Evolutionary conservation across 148 eudicot species (phyloP), one percentile per base, ranked within the genome.

Genomic region (Polygonum maritimum): DNA sequence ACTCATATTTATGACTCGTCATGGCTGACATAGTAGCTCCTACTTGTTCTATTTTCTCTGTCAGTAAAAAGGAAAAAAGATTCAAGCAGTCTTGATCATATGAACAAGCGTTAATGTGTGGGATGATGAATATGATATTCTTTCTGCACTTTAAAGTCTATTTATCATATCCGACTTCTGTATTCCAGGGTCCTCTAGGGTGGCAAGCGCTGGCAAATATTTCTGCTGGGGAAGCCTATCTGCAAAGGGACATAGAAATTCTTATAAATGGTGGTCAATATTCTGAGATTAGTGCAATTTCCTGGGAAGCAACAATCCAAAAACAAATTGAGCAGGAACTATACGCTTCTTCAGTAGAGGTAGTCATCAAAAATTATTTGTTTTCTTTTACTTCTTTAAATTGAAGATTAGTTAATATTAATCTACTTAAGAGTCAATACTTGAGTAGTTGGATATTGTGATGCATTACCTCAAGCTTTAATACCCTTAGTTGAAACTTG

Each of bases 251-350:
- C 78, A 80, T 83, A 78, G 87, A 87, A 75, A 76, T 82, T 86
- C 79, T 86, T 40, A 77, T 80, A 65, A 84, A 79, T 85, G 80
- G 84, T 76, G 84, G 82, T 76, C 90, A 87, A 73, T 83, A 88
- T 80, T 82, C 89, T 77, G 91, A 88, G 78, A 90, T 90, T 74
- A 90, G 86, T 83, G 86, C 92, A 73, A 71, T 87, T 77, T 89
- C 99, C 55, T 95, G 99, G 99, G 99, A 95, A 87, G 94, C 89
- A 81, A 91, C 94, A 22, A 85, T 95, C 60, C 96, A 90, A 76
- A 92, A 89, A 80, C 99, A 90, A 85, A 89, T 95, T 77, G 91
- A 91, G 81, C 89, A 88, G 85, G 99, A 92, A 81, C 73, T 92
- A 74, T 87, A 84, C 82, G 87, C 89, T 80, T 86, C 98, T 84